Percentiles rank a stretch among this genome's conserved stretches.
Evolutionary conservation across 495 filamentous ascomycete genomes (phyloP).

Genomic region (Opeltia flavorubescens): DNA sequence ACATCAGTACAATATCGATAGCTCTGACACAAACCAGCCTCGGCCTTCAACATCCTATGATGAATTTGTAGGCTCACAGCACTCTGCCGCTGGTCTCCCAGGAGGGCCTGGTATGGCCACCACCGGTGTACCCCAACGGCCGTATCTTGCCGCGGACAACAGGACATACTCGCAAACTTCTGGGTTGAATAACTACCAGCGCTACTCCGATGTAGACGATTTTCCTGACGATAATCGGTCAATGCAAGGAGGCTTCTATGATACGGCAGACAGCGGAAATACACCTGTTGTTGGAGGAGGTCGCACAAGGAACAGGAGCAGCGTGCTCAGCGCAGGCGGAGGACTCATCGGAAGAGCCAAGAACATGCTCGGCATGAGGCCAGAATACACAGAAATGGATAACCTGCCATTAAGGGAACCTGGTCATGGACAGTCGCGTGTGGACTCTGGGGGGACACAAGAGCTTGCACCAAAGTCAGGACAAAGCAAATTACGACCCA

Average conservation of each 20-base stretch:
- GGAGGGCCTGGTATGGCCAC: constrained; percentile 31
- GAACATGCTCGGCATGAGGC: constrained; percentile 79
- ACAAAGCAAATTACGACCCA: constrained; percentile 47
- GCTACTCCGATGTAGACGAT: constrained; percentile 78
- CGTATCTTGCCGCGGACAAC: constrained; percentile 33
- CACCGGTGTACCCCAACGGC: constrained; percentile 16
- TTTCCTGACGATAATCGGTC: constrained; percentile 62
- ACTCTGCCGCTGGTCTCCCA: constrained; percentile 33
- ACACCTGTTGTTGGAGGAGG: constrained; percentile 27
- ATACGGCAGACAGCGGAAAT: constrained; percentile 36
- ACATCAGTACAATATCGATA: constrained; percentile 51
- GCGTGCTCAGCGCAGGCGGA: constrained; percentile 72
- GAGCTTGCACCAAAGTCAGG: constrained; percentile 20
- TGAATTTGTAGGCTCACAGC: constrained; percentile 66
- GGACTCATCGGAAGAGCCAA: constrained; percentile 76
- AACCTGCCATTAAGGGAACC: constrained; percentile 71
- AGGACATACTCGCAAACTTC: constrained; percentile 71
- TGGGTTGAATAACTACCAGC: constrained; percentile 70
- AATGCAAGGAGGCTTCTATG: constrained; percentile 49
- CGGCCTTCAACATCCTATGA: constrained; percentile 89
- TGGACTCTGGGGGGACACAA: constrained; percentile 23
- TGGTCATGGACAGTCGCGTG: constrained; percentile 34
- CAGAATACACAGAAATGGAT: constrained; percentile 96
- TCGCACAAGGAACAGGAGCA: constrained; percentile 63
- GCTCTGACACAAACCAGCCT: constrained; percentile 43